Conservation (phyloP, 1,284 basidiomycete species). For the Irpex sp. region DNA sequence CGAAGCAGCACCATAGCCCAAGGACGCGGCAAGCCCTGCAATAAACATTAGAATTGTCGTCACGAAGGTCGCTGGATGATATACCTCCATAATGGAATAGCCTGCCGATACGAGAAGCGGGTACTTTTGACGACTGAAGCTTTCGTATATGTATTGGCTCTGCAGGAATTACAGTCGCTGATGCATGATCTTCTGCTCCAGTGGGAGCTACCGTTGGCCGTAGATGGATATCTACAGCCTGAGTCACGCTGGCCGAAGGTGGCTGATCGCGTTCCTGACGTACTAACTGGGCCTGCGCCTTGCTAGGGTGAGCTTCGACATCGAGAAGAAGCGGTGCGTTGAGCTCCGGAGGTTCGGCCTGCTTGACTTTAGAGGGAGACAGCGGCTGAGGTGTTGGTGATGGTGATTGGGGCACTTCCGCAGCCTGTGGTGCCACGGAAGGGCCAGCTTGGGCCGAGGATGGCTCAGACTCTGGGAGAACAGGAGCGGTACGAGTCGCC, state of each 20-base stretch:
- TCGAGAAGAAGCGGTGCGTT: no score
- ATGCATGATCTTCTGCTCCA: background rate
- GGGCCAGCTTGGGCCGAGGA: background rate
- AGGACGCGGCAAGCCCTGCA: slow-evolving; percentile 66
- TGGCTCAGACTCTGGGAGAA: background rate
- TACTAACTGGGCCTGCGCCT: background rate
- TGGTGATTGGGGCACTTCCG: background rate
- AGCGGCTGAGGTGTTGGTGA: background rate
- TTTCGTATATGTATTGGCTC: slow-evolving; percentile 32
- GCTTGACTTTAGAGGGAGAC: background rate
- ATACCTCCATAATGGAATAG: slow-evolving; percentile 90
- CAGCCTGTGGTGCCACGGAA: background rate
- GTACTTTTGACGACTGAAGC: slow-evolving; percentile 78
- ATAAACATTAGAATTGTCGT: background rate
- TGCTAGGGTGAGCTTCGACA: background rate
- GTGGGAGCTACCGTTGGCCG: background rate
- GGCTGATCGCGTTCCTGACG: background rate
- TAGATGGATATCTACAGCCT: background rate
- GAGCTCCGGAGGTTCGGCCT: background rate
- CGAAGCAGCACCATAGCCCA: slow-evolving; percentile 70
- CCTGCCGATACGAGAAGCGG: slow-evolving; percentile 83
- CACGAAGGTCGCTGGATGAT: slow-evolving; percentile 18
- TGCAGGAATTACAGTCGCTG: background rate
- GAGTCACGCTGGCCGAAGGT: background rate
- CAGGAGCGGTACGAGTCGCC: no score